Conservation (phyloP, 2,329 filamentous ascomycete species). For the Zasmidium citrigriseum region DNA sequence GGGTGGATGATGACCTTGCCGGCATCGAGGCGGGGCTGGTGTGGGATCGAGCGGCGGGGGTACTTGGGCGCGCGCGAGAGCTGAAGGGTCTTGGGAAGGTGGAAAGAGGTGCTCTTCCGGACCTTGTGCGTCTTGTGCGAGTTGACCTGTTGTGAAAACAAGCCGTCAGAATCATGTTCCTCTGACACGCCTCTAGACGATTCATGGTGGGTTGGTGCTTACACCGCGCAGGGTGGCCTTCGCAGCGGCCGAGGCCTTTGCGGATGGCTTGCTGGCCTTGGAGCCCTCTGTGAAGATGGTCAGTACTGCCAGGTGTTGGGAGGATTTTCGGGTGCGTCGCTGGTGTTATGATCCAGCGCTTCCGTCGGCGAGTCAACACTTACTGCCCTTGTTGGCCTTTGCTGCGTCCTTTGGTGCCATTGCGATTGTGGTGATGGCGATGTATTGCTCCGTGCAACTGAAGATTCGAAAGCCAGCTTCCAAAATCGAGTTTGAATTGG, state of each 20-base stretch:
- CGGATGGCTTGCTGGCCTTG: conserved; percentile 61
- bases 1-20: conserved; percentile 98
- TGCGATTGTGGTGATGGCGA: conserved; percentile 21
- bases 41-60: conserved; percentile 91
- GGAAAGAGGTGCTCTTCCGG: conserved; percentile 91
- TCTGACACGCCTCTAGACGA: conserved; percentile 50
- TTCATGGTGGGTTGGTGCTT: conserved; percentile 54
- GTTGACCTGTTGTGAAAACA: conserved; percentile 59
- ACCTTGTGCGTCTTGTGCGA: conserved; percentile 91
- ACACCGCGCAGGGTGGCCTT: conserved; percentile 96
- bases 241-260: conserved; percentile 85
- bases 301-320: conserved; percentile 25
- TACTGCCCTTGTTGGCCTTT: conserved; percentile 23
- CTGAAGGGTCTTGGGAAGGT: conserved; percentile 93
- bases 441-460: conserved; percentile 21
- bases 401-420: conserved; percentile 35
- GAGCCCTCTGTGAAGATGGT: conserved; percentile 35
- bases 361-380: conserved; percentile 4
- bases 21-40: conserved; percentile 89
- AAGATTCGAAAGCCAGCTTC: conserved; percentile 11
- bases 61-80: conserved; percentile 92
- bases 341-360: neutral
- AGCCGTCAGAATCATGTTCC: conserved; percentile 53
- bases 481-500: neutral
- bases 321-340: neutral